Evolutionary conservation across 1,284 basidiomycete species (phyloP).

Genomic region (Earliella scabrosa): DNA sequence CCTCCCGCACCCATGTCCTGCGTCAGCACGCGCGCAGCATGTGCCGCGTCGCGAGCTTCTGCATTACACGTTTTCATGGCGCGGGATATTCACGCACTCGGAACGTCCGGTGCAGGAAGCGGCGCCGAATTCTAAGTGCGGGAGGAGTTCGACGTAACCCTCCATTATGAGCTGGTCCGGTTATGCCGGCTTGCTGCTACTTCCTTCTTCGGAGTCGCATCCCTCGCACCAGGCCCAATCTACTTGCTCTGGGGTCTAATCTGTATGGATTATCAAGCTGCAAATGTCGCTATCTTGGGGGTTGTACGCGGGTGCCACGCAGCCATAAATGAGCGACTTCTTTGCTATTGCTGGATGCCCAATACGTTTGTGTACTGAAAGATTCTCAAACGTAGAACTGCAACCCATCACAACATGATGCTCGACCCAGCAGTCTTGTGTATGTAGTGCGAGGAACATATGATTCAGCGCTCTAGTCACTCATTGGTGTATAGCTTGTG

Average conservation of each 20-base stretch:
- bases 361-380: not conserved
- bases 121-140: not conserved
- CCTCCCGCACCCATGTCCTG: no score
- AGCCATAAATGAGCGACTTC: no score
- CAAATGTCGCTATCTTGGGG: no score
- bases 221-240: no score
- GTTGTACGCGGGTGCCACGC: no score
- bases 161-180: not conserved
- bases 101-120: not conserved
- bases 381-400: slow-evolving; percentile 53
- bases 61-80: slow-evolving; percentile 6
- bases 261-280: no score
- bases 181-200: not conserved
- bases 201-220: not conserved
- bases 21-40: not conserved
- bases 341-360: no score
- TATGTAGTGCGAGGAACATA: slow-evolving; percentile 44
- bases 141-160: not conserved
- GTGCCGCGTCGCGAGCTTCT: not conserved
- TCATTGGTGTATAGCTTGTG: slow-evolving; percentile 53
- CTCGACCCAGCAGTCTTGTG: slow-evolving; percentile 83
- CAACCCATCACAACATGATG: slow-evolving; percentile 93
- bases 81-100: slow-evolving; percentile 2
- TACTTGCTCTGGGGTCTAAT: no score
- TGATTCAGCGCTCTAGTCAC: not conserved